Conservation (phyloP, 2,329 filamentous ascomycete species). For the Lachnellula willkommii region DNA sequence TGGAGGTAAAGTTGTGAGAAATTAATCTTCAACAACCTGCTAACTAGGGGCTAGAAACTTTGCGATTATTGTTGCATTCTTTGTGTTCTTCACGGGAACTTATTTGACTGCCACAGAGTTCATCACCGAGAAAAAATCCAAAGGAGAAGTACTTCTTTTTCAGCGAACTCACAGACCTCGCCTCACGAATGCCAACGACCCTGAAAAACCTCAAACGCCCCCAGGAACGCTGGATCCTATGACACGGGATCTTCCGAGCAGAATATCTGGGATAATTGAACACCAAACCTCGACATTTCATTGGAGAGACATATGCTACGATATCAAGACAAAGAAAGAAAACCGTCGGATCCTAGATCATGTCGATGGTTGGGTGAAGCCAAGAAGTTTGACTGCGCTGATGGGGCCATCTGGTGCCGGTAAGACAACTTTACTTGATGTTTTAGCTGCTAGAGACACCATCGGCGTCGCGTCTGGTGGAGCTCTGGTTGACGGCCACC, state of each 20-base stretch:
- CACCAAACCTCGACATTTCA: slow-evolving; percentile 26
- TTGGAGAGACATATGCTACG: slow-evolving; percentile 53
- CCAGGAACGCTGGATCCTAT: too few relatives aligned
- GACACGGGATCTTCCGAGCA: not conserved
- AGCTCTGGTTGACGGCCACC: slow-evolving; percentile 46
- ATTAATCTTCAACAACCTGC: not conserved
- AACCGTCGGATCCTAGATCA: slow-evolving; percentile 61
- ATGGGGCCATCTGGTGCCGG: slow-evolving; percentile 66
- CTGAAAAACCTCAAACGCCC: too few relatives aligned
- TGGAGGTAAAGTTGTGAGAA: slow-evolving; percentile 44
- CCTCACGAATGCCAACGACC: too few relatives aligned
- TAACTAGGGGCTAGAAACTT: slow-evolving; percentile 42
- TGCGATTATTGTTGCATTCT: slow-evolving; percentile 62
- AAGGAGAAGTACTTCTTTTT: slow-evolving; percentile 70
- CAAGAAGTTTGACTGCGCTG: slow-evolving; percentile 61
- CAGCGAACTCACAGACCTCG: slow-evolving; percentile 39
- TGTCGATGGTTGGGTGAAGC: slow-evolving; percentile 67
- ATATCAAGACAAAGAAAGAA: slow-evolving; percentile 58
- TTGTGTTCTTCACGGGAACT: slow-evolving; percentile 52
- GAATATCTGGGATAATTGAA: slow-evolving; percentile 9
- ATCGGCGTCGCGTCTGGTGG: slow-evolving; percentile 87
- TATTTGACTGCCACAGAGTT: slow-evolving; percentile 62
- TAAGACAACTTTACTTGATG: slow-evolving; percentile 80
- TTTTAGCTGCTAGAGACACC: slow-evolving; percentile 72
- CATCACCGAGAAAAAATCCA: slow-evolving; percentile 59